These are phyloP conservation scores for Saccharum officinarum DNA, from an alignment of 176 grass and related monocot species.

Conservation along the genomic window DNA sequence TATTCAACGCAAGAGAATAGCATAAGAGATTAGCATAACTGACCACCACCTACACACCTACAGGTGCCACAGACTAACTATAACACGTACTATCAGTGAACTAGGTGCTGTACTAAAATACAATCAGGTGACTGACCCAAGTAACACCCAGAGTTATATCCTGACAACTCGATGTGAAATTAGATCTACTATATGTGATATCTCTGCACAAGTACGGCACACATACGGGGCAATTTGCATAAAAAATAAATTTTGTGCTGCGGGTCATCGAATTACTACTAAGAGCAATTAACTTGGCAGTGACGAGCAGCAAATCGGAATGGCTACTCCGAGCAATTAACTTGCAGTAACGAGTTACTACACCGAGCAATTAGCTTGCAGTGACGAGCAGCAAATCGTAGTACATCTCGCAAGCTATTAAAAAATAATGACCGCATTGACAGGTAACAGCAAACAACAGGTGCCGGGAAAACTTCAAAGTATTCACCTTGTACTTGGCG, in stretches of 20 bases:
- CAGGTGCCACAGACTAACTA: not conserved
- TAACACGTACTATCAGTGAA: not conserved
- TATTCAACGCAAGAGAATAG: not conserved
- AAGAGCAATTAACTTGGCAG: not conserved
- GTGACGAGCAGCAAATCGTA: too few species aligned
- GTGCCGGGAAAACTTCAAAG: not conserved
- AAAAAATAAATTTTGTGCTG: not conserved
- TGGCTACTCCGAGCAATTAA: too few species aligned
- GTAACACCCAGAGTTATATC: not conserved
- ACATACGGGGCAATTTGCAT: not conserved
- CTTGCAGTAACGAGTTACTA: too few species aligned
- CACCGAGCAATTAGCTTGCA: too few species aligned
- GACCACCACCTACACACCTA: not conserved
- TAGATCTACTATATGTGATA: too few species aligned
- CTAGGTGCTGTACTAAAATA: not conserved
- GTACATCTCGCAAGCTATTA: not conserved
- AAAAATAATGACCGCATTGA: too few species aligned
- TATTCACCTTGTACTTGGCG: slow-evolving; percentile 72
- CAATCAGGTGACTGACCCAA: not conserved
- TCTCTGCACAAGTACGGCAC: too few species aligned
- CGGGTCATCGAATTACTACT: not conserved
- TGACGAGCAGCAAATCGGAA: not conserved
- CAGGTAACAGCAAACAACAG: not conserved
- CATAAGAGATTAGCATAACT: not conserved
- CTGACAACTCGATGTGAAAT: not conserved